Percentiles rank a stretch among this genome's conserved stretches.
These are phyloP conservation scores for Termitomyces sp. DNA, from an alignment of 768 basidiomycete species.

Conservation along the genomic window DNA sequence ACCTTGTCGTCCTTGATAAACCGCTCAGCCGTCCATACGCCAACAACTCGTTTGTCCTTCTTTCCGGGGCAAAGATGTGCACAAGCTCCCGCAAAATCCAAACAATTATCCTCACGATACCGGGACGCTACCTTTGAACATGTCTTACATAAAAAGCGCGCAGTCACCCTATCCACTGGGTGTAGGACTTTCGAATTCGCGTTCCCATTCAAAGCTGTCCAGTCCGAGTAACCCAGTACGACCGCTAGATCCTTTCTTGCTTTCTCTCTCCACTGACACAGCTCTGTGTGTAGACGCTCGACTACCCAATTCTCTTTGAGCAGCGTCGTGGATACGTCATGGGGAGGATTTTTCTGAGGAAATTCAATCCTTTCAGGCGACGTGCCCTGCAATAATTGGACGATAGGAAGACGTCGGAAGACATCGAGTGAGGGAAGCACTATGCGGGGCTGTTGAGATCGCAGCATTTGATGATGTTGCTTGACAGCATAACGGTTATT, in stretches of 20 bases:
- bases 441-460: slow-evolving; percentile 22
- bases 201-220: slow-evolving; percentile 43
- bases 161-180: slow-evolving; percentile 54
- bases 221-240: slow-evolving; percentile 45
- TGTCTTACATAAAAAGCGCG: slow-evolving; percentile 50
- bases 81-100: slow-evolving; percentile 58
- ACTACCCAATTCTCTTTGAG: slow-evolving; percentile 25
- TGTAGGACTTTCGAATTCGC: slow-evolving; percentile 42
- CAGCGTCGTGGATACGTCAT: slow-evolving; percentile 17
- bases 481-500: slow-evolving; percentile 31
- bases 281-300: slow-evolving; percentile 35
- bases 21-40: slow-evolving; percentile 41
- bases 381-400: slow-evolving; percentile 28
- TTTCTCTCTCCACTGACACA: slow-evolving; percentile 42
- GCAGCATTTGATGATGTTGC: slow-evolving; percentile 41
- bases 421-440: slow-evolving; percentile 40
- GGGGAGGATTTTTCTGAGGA: neutral
- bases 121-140: slow-evolving; percentile 36
- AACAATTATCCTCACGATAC: slow-evolving; percentile 35
- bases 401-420: slow-evolving; percentile 46
- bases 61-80: slow-evolving; percentile 47
- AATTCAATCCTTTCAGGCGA: slow-evolving; percentile 13
- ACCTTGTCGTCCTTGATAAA: slow-evolving; percentile 64
- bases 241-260: slow-evolving; percentile 40
- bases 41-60: slow-evolving; percentile 19